Percentiles rank a stretch among this genome's conserved stretches.
phyloP scores from a whole-genome alignment of 371 early-diverging fungal genomes.

The Mortierella sp. region DNA sequence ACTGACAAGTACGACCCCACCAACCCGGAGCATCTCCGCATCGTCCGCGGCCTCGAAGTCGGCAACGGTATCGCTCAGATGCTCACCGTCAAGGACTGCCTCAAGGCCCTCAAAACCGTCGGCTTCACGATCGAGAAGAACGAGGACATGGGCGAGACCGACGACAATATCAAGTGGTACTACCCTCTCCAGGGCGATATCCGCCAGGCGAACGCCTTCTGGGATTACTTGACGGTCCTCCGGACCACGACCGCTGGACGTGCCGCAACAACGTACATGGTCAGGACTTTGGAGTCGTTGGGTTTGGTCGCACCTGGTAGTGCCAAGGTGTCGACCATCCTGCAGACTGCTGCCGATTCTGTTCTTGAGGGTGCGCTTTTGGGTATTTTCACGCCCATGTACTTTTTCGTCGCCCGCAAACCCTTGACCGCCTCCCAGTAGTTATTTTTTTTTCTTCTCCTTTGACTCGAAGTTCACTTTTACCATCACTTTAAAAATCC shows the following conservation, averaged over 20 bases:
- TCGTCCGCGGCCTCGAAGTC: slow-evolving; percentile 87
- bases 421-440: slow-evolving; percentile 60
- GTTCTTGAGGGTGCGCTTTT: slow-evolving; percentile 82
- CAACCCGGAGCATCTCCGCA: slow-evolving; percentile 79
- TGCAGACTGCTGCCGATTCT: slow-evolving; percentile 85
- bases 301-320: slow-evolving; percentile 89
- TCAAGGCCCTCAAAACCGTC: slow-evolving; percentile 83
- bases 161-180: slow-evolving; percentile 85
- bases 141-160: slow-evolving; percentile 76
- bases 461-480: too few species aligned
- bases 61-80: slow-evolving; percentile 91
- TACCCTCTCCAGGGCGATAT: slow-evolving; percentile 80
- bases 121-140: slow-evolving; percentile 87
- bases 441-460: not conserved
- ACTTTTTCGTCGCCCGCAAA: slow-evolving; percentile 91
- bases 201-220: slow-evolving; percentile 68
- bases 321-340: slow-evolving; percentile 81
- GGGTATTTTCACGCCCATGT: slow-evolving; percentile 94
- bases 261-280: slow-evolving; percentile 42
- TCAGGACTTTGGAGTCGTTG: slow-evolving; percentile 79
- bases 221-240: slow-evolving; percentile 70
- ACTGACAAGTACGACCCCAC: slow-evolving; percentile 85
- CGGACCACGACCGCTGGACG: slow-evolving; percentile 62
- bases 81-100: slow-evolving; percentile 75
- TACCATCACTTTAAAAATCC: not conserved